These are phyloP conservation scores for Choricystis sp. DNA, from an alignment of 139 green algal genomes.

Conservation along the genomic window DNA sequence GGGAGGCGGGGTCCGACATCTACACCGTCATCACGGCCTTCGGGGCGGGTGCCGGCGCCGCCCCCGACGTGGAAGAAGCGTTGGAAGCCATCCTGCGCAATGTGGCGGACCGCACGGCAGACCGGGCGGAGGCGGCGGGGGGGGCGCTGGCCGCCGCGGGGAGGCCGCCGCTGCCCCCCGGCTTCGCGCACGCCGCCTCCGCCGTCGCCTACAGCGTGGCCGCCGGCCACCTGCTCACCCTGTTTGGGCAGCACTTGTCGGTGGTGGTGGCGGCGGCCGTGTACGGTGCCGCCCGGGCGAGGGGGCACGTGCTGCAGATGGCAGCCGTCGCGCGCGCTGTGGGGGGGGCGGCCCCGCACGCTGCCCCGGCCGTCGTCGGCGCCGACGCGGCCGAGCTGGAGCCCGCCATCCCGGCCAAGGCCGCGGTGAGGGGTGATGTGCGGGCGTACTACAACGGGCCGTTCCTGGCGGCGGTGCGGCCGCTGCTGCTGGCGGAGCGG, in stretches of 20 bases:
- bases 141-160: background rate
- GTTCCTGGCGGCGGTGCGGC: background rate
- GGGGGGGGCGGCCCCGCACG: no score
- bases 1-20: conserved; percentile 7
- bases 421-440: background rate
- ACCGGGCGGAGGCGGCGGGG: background rate
- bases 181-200: background rate
- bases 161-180: background rate
- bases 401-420: background rate
- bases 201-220: background rate
- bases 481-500: background rate
- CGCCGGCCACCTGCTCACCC: conserved; percentile 2
- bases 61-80: background rate
- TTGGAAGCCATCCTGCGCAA: background rate
- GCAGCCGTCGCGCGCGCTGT: no score
- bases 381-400: background rate
- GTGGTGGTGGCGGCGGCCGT: conserved; percentile 11
- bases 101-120: background rate
- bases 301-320: background rate
- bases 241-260: conserved; percentile 15
- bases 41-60: background rate
- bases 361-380: background rate
- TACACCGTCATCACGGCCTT: conserved; percentile 1
- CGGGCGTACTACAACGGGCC: no score
- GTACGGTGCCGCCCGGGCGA: conserved; percentile 1